Conservation (phyloP, 1,284 basidiomycete species). For the Apiotrichum veenhuisii region DNA sequence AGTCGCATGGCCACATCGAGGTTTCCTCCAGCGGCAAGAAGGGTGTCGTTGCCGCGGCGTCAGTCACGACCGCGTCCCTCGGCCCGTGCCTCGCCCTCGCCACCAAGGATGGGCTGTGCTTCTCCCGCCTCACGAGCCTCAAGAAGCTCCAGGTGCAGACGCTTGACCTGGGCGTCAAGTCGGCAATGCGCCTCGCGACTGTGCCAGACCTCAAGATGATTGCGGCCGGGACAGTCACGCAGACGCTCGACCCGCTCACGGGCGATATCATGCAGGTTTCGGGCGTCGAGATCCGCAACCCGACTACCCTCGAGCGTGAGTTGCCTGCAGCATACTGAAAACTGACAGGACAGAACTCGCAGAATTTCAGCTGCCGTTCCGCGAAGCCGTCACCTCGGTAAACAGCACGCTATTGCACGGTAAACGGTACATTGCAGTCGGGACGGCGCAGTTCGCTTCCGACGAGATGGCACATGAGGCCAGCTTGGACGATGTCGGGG, state of each 20-base stretch:
- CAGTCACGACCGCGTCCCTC: slow-evolving; percentile 55
- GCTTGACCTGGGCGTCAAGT: slow-evolving; percentile 65
- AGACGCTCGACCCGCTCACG: slow-evolving; percentile 57
- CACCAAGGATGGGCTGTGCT: slow-evolving; percentile 57
- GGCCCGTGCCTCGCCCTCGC: slow-evolving; percentile 60
- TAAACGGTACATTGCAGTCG: slow-evolving; percentile 38
- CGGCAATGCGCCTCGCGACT: slow-evolving; percentile 62
- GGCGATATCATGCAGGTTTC: slow-evolving; percentile 56
- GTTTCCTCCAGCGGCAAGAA: slow-evolving; percentile 70
- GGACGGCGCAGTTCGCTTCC: slow-evolving; percentile 37
- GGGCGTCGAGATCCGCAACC: slow-evolving; percentile 65
- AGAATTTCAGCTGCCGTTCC: slow-evolving; percentile 21
- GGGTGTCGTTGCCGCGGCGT: slow-evolving; percentile 61
- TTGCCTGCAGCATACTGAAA: slow-evolving; percentile 1
- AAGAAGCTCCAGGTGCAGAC: slow-evolving; percentile 78
- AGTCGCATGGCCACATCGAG: slow-evolving; percentile 62
- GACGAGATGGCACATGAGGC: slow-evolving; percentile 32
- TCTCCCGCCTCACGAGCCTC: slow-evolving; percentile 65
- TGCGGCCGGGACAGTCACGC: slow-evolving; percentile 60
- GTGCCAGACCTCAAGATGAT: slow-evolving; percentile 58
- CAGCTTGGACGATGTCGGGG: slow-evolving; percentile 21
- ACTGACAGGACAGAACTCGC: slow-evolving; percentile 26
- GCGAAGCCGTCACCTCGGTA: slow-evolving; percentile 35
- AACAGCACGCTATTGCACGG: slow-evolving; percentile 30
- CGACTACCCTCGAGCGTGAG: slow-evolving; percentile 63